Conservation (phyloP, 129 eudicot species). For the Escallonia herrerae region DNA sequence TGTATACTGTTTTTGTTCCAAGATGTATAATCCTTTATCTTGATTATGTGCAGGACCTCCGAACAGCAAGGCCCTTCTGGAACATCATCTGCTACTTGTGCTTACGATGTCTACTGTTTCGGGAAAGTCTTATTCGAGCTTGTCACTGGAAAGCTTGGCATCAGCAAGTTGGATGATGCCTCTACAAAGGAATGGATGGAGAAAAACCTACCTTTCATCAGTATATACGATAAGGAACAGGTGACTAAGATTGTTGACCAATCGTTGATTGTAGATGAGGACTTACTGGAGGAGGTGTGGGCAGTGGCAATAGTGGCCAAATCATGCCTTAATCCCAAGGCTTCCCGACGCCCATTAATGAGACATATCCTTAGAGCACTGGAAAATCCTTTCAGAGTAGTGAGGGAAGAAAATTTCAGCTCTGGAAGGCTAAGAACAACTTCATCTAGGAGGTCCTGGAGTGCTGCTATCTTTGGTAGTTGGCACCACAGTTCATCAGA, state of each 20-base stretch:
- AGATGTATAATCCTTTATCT: constrained; percentile 14
- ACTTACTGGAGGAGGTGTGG: constrained; percentile 83
- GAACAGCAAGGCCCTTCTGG: constrained; percentile 41
- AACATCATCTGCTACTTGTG: constrained; percentile 46
- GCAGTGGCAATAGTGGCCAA: constrained; percentile 85
- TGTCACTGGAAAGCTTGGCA: constrained; percentile 75
- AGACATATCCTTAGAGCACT: constrained; percentile 66
- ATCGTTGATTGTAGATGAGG: constrained; percentile 70
- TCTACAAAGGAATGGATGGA: constrained; percentile 56
- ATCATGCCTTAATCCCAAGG: constrained; percentile 70
- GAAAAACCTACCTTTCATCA: constrained; percentile 40
- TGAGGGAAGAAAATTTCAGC: constrained; percentile 62
- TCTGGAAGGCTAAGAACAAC: constrained; percentile 54
- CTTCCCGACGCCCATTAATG: constrained; percentile 70
- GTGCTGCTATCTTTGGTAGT: constrained; percentile 68
- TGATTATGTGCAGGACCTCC: constrained; percentile 36
- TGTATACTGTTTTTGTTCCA: neutral
- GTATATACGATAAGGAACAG: constrained; percentile 54
- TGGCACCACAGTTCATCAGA: constrained; percentile 79
- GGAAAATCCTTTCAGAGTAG: constrained; percentile 78
- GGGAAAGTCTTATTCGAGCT: constrained; percentile 85
- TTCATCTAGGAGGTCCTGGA: constrained; percentile 69
- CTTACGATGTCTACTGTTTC: constrained; percentile 78
- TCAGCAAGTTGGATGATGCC: constrained; percentile 41
- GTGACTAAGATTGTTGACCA: constrained; percentile 54